Evolutionary conservation across 345 rosid species (phyloP).

Genomic region (Viola odorata): DNA sequence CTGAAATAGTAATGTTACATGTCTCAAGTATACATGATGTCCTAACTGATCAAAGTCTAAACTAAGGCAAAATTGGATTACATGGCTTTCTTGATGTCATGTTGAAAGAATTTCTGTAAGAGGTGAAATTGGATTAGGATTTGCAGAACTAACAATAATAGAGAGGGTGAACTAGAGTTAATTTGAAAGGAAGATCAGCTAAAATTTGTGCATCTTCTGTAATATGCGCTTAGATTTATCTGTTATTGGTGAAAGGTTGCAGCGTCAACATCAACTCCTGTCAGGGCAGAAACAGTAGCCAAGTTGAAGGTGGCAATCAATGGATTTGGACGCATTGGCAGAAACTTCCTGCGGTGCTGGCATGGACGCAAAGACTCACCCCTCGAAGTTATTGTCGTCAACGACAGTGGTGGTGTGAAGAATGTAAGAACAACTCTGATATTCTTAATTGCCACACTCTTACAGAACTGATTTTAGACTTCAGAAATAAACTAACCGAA

Average conservation of each 20-base stretch:
- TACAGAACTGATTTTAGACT: background rate
- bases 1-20: too few relatives aligned
- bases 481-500: conserved; percentile 4
- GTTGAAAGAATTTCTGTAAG: too few relatives aligned
- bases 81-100: too few relatives aligned
- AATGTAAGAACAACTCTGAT: conserved; percentile 45
- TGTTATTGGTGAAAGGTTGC: conserved; percentile 32
- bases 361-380: conserved; percentile 93
- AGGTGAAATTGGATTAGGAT: too few relatives aligned
- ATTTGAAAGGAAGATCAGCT: too few relatives aligned
- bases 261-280: conserved; percentile 37
- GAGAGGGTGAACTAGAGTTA: too few relatives aligned
- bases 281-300: conserved; percentile 64
- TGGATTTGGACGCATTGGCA: conserved; percentile 95
- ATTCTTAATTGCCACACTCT: background rate
- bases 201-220: too few relatives aligned
- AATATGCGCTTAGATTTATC: too few relatives aligned
- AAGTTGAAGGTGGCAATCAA: conserved; percentile 95
- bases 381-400: conserved; percentile 80
- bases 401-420: conserved; percentile 98
- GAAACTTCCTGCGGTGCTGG: conserved; percentile 99
- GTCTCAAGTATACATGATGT: too few relatives aligned
- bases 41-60: too few relatives aligned
- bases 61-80: too few relatives aligned
- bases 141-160: too few relatives aligned